Base-by-base conservation (phyloP, 2,329 filamentous ascomycete genomes). In the Podosphaera fusca region DNA sequence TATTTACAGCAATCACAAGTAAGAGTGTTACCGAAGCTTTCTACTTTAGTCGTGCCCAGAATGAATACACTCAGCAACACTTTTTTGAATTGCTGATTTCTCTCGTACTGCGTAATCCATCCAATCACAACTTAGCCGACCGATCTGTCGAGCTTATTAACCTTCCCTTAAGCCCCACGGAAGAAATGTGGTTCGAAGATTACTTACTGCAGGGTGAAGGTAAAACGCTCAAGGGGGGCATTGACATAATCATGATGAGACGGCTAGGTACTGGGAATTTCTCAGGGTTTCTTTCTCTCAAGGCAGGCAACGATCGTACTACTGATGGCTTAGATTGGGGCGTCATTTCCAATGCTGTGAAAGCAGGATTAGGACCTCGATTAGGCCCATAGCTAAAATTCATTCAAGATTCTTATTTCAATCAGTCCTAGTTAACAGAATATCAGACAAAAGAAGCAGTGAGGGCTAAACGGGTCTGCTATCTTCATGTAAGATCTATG, bases 171-270 rank as follows among this genome's bases (percentile, higher is more conserved):
- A 79, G 79, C 58, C 67, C 72, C 1, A 72, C 77, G 21, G 87
- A 94, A 66, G 85, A 89, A 66, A 66, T 66, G 3, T 90, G 85
- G 83, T 80, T 94, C 60, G 79, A 83, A 61, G 77, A 83, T 33
- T 83, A 77, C 58, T 70, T 94, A 42, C 73, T 78, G 0, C 71
- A 73, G 3, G 82, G 84, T 9, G 78, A 79, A 50, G 84, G 84
- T 2, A 79, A 79, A 64, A 75, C 72, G 47, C 70, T 84, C 6
- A 79, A 76, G 60, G 78, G 77, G 31, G 80, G 84, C 2, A 82
- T 79, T 65, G 86, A 90, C 63, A 85, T 84, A 0, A 72, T 88
- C 1, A 74, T 87, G 62, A 83, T 88, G 75, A 78, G 85, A 62
- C 79, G 76, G 60, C 80, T 92, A 60, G 80, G 82, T 1, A 81